Base-by-base conservation (phyloP, 2,329 filamentous ascomycete genomes). In the Epichloe gansuensis region DNA sequence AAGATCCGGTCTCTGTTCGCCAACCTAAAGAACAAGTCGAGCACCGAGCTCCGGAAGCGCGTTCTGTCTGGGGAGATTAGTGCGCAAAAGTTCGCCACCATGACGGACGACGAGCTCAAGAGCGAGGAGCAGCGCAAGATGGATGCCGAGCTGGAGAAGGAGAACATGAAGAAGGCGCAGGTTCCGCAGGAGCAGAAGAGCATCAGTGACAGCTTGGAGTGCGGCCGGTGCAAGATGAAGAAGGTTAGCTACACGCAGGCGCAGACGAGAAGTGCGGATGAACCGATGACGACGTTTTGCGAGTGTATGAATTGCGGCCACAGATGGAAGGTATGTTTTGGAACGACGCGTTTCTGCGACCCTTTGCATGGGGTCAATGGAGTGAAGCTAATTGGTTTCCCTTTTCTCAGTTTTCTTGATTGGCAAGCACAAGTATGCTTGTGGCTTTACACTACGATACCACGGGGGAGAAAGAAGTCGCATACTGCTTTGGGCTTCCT, bases 121-220 rank as follows among this genome's bases (percentile, higher is more conserved):
- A 93, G 87, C 47, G 84, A 83, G 48, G 83, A 93, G 68, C 85
- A 87, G 69, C 81, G 83, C 55, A 81, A 81, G 61, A 80, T 84
- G 63, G 89, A 96, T 59, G 73, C 79, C 59, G 81, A 82, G 66
- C 77, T 95, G 49, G 78, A 89, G 65, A 82, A 87, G 70, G 89
- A 96, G 71, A 98, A 98, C 70, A 90, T 97, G 87, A 89, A 89
- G 74, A 89, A 91, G 69, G 89, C 93, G 1, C 94, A 97, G 82
- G 90, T 95, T 11, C 87, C 91, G 53, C 86, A 90, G 75, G 86
- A 82, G 17, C 85, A 95, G 71, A 93, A 89, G 77, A 90, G 85
- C 65, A 89, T 96, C 71, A 89, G 84, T 66, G 85, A 86, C 65
- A 87, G 84, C 53, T 77, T 97, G 63, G 84, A 88, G 70, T 98